These are phyloP conservation scores for Alternaria arbusti DNA, from an alignment of 2,329 filamentous ascomycete species.

Conservation along the genomic window DNA sequence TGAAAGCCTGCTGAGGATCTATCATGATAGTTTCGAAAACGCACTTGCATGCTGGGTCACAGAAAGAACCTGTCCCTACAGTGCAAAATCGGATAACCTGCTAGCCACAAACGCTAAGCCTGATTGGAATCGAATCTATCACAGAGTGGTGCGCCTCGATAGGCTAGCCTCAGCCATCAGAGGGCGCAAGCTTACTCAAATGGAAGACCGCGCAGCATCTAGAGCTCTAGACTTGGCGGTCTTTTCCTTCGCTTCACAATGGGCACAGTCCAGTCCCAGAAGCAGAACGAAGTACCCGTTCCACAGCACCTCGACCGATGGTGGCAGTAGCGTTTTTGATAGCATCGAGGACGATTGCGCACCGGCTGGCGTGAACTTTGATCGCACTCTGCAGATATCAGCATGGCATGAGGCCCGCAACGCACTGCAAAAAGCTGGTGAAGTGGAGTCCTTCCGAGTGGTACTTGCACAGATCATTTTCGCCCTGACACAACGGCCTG, in stretches of 20 bases:
- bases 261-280: conserved; percentile 45
- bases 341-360: conserved; percentile 1
- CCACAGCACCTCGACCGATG: conserved; percentile 15
- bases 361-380: conserved; percentile 30
- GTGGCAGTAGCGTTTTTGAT: conserved; percentile 15
- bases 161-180: conserved; percentile 50
- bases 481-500: conserved; percentile 53
- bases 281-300: conserved; percentile 40
- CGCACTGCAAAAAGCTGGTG: conserved; percentile 47
- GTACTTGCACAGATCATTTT: conserved; percentile 56
- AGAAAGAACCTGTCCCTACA: conserved; percentile 61
- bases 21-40: conserved; percentile 62
- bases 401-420: conserved; percentile 53
- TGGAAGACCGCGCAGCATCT: conserved; percentile 54
- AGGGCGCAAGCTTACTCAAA: conserved; percentile 50
- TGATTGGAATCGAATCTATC: conserved; percentile 60
- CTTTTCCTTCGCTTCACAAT: conserved; percentile 62
- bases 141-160: conserved; percentile 58
- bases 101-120: conserved; percentile 47
- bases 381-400: conserved; percentile 47
- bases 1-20: conserved; percentile 56
- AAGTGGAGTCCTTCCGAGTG: conserved; percentile 55
- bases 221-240: conserved; percentile 58
- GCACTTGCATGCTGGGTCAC: conserved; percentile 62
- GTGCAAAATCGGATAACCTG: conserved; percentile 35